Evolutionary conservation across 1,284 basidiomycete genomes (phyloP).

Genomic region (Chalciporus sp.): DNA sequence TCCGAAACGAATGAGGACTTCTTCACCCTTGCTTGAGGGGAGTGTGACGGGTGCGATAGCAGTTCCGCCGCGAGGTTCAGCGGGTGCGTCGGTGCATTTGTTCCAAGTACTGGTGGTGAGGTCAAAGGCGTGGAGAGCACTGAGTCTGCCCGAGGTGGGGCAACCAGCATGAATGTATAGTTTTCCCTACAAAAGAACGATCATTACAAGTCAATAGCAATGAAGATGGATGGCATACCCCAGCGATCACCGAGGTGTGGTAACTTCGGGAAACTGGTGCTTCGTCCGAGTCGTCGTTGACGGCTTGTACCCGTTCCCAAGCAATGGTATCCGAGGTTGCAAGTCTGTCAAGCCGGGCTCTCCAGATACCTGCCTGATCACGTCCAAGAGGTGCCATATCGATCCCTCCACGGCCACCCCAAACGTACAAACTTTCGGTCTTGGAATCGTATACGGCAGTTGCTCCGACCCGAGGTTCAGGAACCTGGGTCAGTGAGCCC

Average conservation of each 20-base stretch:
- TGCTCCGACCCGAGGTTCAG: constrained; percentile 40
- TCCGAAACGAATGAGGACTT: constrained; percentile 27
- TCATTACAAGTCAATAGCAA: not conserved
- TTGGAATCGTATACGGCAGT: constrained; percentile 30
- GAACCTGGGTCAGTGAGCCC: constrained; percentile 1
- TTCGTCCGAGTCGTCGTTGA: constrained; percentile 20
- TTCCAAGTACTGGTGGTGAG: constrained; percentile 35
- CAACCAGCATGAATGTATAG: constrained; percentile 49
- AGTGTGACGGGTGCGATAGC: constrained; percentile 73
- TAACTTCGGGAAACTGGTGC: constrained; percentile 23
- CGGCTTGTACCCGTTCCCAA: constrained; percentile 22
- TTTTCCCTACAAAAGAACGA: constrained; percentile 27
- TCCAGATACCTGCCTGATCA: constrained; percentile 37
- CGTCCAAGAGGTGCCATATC: constrained; percentile 39
- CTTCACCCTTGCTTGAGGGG: constrained; percentile 42
- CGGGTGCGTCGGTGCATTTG: constrained; percentile 38
- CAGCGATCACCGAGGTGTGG: constrained; percentile 21
- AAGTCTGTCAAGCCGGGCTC: constrained; percentile 3
- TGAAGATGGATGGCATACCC: constrained; percentile 1
- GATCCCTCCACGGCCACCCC: constrained; percentile 46
- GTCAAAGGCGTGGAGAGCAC: constrained; percentile 40
- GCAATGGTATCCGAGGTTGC: not conserved
- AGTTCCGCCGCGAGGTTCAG: constrained; percentile 45
- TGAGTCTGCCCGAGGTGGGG: constrained; percentile 37
- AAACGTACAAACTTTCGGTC: constrained; percentile 38